Conservation (phyloP, 2,329 filamentous ascomycete species). For the Didymella pomorum region DNA sequence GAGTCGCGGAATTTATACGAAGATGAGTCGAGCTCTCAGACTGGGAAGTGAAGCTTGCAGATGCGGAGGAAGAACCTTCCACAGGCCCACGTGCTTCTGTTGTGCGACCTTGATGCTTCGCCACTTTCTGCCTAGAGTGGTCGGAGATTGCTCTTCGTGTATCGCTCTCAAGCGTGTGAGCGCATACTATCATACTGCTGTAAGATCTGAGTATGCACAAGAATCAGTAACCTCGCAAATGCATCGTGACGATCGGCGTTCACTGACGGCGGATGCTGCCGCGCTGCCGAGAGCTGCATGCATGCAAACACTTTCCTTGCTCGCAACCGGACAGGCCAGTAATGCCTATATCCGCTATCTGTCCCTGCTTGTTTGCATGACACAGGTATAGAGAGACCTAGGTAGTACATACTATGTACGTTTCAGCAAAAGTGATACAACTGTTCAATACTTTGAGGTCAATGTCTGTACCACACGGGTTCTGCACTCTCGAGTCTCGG, state of each 20-base stretch:
- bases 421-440: too few relatives aligned
- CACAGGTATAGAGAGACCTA: too few relatives aligned
- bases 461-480: too few relatives aligned
- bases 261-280: conserved; percentile 9
- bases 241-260: neutral
- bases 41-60: neutral
- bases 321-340: neutral
- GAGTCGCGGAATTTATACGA: neutral
- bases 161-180: neutral
- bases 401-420: too few relatives aligned
- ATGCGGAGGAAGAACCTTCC: neutral
- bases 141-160: neutral
- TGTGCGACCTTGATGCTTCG: neutral
- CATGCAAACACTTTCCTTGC: conserved; percentile 4
- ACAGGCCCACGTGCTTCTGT: neutral
- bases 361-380: too few relatives aligned
- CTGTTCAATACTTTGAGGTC: too few relatives aligned
- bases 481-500: too few relatives aligned
- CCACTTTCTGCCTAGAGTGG: neutral
- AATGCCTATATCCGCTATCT: neutral
- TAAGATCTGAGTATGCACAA: neutral
- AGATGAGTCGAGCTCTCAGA: neutral
- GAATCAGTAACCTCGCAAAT: neutral
- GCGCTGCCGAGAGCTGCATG: conserved; percentile 2
- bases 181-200: neutral